Evolutionary conservation across 140 eudicot species (phyloP).

Genomic region (Bidens hawaiensis): DNA sequence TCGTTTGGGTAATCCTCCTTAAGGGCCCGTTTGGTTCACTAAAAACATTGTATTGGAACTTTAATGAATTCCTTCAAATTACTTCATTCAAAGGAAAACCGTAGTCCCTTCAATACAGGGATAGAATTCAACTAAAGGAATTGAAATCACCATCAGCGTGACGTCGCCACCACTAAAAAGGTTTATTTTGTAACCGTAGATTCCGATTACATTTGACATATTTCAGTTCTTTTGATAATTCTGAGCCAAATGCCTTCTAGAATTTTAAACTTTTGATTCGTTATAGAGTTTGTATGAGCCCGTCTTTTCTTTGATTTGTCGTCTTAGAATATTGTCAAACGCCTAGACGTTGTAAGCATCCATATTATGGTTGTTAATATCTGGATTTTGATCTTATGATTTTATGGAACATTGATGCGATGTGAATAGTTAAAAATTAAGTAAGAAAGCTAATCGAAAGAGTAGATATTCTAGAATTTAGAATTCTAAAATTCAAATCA

Average conservation of each 20-base stretch:
- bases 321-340: background rate
- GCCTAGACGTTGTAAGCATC: background rate
- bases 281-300: background rate
- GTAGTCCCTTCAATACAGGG: background rate
- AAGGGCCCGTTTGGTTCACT: background rate
- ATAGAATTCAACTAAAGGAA: background rate
- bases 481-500: background rate
- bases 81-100: background rate
- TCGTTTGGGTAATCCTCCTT: conserved; percentile 17
- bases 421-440: background rate
- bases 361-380: background rate
- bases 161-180: background rate
- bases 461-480: background rate
- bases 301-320: background rate
- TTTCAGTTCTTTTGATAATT: background rate
- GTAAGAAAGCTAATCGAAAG: background rate
- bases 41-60: background rate
- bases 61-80: background rate
- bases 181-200: background rate
- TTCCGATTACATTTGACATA: background rate
- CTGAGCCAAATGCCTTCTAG: no score
- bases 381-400: background rate
- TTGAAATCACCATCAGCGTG: background rate
- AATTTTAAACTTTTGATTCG: background rate
- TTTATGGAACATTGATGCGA: background rate